Conservation (phyloP, 169 alveolate genomes). For the Plasmodium ovale region DNA sequence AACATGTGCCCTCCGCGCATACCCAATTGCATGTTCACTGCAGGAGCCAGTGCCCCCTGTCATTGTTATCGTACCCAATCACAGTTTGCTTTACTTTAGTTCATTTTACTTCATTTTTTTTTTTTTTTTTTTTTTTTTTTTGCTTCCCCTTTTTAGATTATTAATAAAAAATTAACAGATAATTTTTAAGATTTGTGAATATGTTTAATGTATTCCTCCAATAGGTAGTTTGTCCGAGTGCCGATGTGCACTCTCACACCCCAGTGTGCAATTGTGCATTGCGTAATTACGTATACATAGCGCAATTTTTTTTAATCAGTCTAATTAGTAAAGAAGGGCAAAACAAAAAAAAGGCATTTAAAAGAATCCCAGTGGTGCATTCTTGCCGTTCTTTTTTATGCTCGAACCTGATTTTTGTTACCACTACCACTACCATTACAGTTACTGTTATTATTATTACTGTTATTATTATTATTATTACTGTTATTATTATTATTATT, state of each 20-base stretch:
- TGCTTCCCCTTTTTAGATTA: slow-evolving; percentile 2
- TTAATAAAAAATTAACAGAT: slow-evolving; percentile 39
- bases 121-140: slow-evolving; percentile 7
- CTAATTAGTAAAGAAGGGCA: not conserved
- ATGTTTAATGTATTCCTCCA: slow-evolving; percentile 8
- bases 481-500: no score
- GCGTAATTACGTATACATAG: no score
- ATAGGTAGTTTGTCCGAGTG: not conserved
- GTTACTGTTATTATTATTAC: no score
- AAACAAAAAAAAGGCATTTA: not conserved
- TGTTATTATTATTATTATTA: no score
- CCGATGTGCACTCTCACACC: not conserved
- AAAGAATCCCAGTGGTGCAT: no score
- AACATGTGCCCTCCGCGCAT: not conserved
- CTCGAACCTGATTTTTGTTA: no score
- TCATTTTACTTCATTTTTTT: not conserved
- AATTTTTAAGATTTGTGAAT: slow-evolving; percentile 35
- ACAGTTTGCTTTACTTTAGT: no score
- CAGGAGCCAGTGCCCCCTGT: not conserved
- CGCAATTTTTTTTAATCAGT: not conserved
- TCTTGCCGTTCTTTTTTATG: no score
- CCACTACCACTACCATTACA: no score
- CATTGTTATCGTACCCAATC: not conserved
- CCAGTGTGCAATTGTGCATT: slow-evolving; percentile 5
- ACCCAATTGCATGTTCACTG: not conserved